Evolutionary conservation across 2,329 filamentous ascomycete species (phyloP), one percentile per base, ranked within the genome.

Genomic region (Pestalotiopsis sp.): DNA sequence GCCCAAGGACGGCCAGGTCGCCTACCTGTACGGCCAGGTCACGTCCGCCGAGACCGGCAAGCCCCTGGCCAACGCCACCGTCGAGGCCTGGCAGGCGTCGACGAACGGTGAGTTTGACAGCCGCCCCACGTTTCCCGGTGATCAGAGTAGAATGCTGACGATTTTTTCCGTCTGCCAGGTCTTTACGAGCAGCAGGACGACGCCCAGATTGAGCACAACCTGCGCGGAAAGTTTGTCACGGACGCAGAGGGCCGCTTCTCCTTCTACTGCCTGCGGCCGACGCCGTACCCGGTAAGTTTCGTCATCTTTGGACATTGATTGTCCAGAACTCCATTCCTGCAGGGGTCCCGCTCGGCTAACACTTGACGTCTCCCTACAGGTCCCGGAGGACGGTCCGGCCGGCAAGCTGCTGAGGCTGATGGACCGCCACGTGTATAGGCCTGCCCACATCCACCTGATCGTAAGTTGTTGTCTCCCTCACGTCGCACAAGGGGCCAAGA

Each of bases 71-170:
- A 83, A 83, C 59, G 87, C 87, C 0, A 81, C 84, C 14, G 80
- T 91, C 6, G 88, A 91, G 72, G 82, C 89, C n/a, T 91, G 88
- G 88, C 86, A 91, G 74, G 86, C 86, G 0, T 86, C 85, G 3
- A 88, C 88, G 2, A 91, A 91, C 69, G 69, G 61, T 64, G 25
- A 49, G 61, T 64, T 4, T 36, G 31, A 36, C 9, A 36, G 4
- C 27, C 27, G 27, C 2, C n/a, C 1, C 31, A 3, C 56, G 3
- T 25, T 25, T 20, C 13, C 59, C 17, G 13, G 11, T 20, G 61
- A 12, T 14, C 7, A 36, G 11, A 38, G 5, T 14, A 60, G 58
- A 14, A 20, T 23, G 17, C 38, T 64, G 20, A 64, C n/a, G 17
- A 6, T n/a, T n/a, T 11, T 12, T n/a, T 52, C 27, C 23, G 14